Conservation (phyloP, 345 rosid species). For the Syzygium aromaticum region DNA sequence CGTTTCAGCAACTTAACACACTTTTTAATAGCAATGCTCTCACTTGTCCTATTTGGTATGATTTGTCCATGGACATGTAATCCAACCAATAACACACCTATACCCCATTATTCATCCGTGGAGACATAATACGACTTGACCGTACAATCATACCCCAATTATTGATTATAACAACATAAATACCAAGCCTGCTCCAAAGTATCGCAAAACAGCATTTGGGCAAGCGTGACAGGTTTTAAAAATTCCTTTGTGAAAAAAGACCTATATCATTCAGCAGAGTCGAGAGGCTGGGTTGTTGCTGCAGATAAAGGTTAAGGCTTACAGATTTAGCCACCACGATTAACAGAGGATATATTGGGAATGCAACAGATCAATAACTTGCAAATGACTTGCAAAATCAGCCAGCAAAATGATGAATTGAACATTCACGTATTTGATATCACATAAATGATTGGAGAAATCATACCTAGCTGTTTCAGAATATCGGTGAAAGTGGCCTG, state of each 20-base stretch:
- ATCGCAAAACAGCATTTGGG: neutral
- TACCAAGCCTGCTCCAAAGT: neutral
- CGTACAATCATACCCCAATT: neutral
- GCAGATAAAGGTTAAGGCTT: neutral
- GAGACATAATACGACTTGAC: neutral
- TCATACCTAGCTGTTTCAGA: slow-evolving; percentile 71
- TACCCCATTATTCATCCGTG: neutral
- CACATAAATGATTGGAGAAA: neutral
- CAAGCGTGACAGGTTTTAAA: neutral
- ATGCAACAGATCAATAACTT: neutral
- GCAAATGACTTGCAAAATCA: neutral
- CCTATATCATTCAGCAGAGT: neutral
- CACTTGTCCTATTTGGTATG: neutral
- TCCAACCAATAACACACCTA: neutral
- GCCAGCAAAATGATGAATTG: neutral
- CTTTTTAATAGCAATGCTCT: neutral
- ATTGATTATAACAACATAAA: neutral
- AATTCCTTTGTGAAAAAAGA: neutral
- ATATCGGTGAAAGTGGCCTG: slow-evolving; percentile 98
- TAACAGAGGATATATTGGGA: neutral
- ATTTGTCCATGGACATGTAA: neutral
- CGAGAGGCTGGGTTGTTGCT: neutral
- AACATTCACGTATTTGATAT: neutral
- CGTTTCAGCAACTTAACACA: neutral
- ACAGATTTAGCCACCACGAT: neutral